These are phyloP conservation scores for Hymenoscyphus infarciens DNA, from an alignment of 2,329 filamentous ascomycete species.

Conservation along the genomic window DNA sequence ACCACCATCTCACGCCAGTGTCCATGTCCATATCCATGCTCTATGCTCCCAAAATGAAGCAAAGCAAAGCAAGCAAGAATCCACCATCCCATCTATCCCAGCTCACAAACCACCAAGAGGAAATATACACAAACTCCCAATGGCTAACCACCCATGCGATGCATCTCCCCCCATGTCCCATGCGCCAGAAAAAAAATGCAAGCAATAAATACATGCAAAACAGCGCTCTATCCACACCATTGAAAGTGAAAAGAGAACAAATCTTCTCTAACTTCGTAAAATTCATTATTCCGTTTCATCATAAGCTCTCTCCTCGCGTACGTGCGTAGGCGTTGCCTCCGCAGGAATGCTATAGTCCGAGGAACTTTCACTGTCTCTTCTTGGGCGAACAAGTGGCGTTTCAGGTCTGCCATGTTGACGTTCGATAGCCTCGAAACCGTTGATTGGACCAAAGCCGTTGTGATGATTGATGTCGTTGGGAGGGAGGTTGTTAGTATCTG, in stretches of 20 bases:
- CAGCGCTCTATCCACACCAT: too few relatives aligned
- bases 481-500: not conserved
- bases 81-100: not conserved
- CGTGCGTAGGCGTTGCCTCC: not conserved
- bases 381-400: not conserved
- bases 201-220: too few relatives aligned
- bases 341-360: conserved; percentile 3
- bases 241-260: too few relatives aligned
- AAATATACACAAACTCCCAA: not conserved
- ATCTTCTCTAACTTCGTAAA: not conserved
- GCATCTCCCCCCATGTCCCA: not conserved
- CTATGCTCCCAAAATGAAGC: conserved; percentile 6
- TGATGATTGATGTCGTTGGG: not conserved
- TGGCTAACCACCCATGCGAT: not conserved
- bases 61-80: not conserved
- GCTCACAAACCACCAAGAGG: not conserved
- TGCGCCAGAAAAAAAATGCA: not conserved
- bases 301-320: not conserved
- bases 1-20: too few relatives aligned
- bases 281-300: not conserved
- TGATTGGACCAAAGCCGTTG: not conserved
- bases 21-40: too few relatives aligned
- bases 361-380: conserved; percentile 2
- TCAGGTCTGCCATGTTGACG: not conserved
- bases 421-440: not conserved